Evolutionary conservation across 179 eudicot species (phyloP).

Genomic region (Vitellaria paradoxa): DNA sequence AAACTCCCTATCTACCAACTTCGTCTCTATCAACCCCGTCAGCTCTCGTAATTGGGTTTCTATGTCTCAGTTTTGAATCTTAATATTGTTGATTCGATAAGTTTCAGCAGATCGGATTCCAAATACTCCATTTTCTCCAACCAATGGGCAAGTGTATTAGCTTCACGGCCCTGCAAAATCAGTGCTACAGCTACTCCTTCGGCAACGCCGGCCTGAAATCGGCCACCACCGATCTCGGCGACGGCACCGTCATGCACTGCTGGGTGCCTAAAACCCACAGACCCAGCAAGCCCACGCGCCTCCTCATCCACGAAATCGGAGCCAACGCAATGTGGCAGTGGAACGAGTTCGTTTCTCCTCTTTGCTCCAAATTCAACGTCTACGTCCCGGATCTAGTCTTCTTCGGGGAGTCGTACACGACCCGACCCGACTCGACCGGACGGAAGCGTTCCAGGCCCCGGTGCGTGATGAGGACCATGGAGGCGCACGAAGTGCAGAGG

Average conservation of each 20-base stretch:
- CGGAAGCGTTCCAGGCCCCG: constrained; percentile 62
- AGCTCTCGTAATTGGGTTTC: too few relatives aligned
- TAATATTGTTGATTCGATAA: too few relatives aligned
- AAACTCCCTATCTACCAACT: too few relatives aligned
- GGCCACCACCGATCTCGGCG: constrained; percentile 31
- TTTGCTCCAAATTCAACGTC: constrained; percentile 39
- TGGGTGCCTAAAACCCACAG: constrained; percentile 45
- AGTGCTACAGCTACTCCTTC: constrained; percentile 38
- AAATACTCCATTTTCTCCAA: too few relatives aligned
- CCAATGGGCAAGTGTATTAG: constrained; percentile 43
- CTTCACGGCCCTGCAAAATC: constrained; percentile 37
- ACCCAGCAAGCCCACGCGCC: constrained; percentile 24
- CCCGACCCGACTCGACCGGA: constrained; percentile 39
- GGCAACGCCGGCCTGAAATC: constrained; percentile 36
- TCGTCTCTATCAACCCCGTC: too few relatives aligned
- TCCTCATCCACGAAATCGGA: constrained; percentile 54
- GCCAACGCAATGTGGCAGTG: constrained; percentile 76
- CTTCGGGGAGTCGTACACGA: constrained; percentile 51
- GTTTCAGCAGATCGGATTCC: too few relatives aligned
- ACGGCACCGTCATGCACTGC: constrained; percentile 50
- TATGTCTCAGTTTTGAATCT: too few relatives aligned
- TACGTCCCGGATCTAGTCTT: constrained; percentile 60
- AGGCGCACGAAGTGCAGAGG: constrained; percentile 24
- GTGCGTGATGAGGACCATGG: constrained; percentile 33
- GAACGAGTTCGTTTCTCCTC: constrained; percentile 28